These are phyloP conservation scores for Neoboletus magnificus DNA, from an alignment of 768 basidiomycete genomes.

Conservation along the genomic window DNA sequence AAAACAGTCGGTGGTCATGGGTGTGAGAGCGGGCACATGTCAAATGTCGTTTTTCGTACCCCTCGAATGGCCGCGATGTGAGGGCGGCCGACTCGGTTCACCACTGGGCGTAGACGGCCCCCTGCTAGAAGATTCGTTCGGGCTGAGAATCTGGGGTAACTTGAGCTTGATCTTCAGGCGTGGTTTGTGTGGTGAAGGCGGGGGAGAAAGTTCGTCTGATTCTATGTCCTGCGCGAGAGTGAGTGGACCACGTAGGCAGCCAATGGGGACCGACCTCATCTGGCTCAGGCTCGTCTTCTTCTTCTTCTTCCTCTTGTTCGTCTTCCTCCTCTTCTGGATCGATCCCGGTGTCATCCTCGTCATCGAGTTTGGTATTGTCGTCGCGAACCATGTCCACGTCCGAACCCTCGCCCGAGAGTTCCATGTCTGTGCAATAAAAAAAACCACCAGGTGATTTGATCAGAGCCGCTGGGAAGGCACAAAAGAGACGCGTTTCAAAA, in stretches of 20 bases:
- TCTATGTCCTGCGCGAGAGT: constrained; percentile 28
- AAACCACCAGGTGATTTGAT: background rate
- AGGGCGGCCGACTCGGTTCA: constrained; percentile 23
- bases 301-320: constrained; percentile 32
- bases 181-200: constrained; percentile 35
- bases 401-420: constrained; percentile 20
- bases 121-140: constrained; percentile 31
- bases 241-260: background rate
- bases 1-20: background rate
- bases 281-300: constrained; percentile 6
- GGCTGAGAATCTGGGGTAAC: constrained; percentile 39
- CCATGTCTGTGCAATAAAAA: constrained; percentile 18
- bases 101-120: constrained; percentile 24
- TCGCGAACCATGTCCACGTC: constrained; percentile 38
- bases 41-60: constrained; percentile 3
- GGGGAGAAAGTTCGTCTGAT: constrained; percentile 34
- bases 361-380: constrained; percentile 30
- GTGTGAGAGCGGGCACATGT: background rate
- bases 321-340: constrained; percentile 32
- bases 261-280: constrained; percentile 6
- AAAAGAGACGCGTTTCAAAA: background rate
- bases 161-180: constrained; percentile 63
- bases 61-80: constrained; percentile 25
- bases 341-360: constrained; percentile 37
- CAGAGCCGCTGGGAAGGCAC: too few species aligned